phyloP scores from a whole-genome alignment of 331 rosid genomes.

The Quercus tomentella region DNA sequence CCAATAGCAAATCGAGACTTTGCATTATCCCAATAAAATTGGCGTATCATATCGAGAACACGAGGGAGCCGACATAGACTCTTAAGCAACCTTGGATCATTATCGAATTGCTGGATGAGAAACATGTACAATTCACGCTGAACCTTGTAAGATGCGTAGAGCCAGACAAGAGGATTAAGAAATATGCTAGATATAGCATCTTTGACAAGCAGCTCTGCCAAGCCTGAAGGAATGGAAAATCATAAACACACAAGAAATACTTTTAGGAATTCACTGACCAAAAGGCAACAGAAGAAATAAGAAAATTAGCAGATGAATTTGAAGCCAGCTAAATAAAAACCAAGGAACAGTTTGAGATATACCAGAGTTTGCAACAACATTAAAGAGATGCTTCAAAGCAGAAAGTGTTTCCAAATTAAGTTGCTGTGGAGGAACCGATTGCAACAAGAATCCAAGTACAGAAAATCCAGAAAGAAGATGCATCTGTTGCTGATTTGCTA shows the following conservation, averaged over 20 bases:
- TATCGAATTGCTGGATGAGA: conserved; percentile 92
- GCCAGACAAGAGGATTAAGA: conserved; percentile 92
- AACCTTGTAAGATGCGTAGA: conserved; percentile 67
- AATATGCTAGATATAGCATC: conserved; percentile 84
- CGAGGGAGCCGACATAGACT: conserved; percentile 83
- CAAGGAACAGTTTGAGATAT: conserved; percentile 20
- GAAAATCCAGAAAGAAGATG: conserved; percentile 95
- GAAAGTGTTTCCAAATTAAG: conserved; percentile 83
- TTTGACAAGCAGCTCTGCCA: conserved; percentile 71
- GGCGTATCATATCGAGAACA: conserved; percentile 77
- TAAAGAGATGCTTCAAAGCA: conserved; percentile 73
- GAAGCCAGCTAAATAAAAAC: conserved; percentile 17
- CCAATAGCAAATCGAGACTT: conserved; percentile 52
- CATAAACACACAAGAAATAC: conserved; percentile 6
- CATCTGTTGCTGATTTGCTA: conserved; percentile 97
- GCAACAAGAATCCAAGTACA: conserved; percentile 89
- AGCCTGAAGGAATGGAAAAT: conserved; percentile 38
- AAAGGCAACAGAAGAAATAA: conserved; percentile 1
- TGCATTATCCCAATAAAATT: conserved; percentile 67
- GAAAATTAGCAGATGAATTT: neutral
- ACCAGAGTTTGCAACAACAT: conserved; percentile 82
- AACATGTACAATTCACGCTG: conserved; percentile 95
- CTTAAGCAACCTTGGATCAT: conserved; percentile 78
- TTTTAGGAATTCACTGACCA: neutral
- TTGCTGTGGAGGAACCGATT: conserved; percentile 78